Base-by-base conservation (phyloP, 106 monocot species). In the Vanilla planifolia region DNA sequence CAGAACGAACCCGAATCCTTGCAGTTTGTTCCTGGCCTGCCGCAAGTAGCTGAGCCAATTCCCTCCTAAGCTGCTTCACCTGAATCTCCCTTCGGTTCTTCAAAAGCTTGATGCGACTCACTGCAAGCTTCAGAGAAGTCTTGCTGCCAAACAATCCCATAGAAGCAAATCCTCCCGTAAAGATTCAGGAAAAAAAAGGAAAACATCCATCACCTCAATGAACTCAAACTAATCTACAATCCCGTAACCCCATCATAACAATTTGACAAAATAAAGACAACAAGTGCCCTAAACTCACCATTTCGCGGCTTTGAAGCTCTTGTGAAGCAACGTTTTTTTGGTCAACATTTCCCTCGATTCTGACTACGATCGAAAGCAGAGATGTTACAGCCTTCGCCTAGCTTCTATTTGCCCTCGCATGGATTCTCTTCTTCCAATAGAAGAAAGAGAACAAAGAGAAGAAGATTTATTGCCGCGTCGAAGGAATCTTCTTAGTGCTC, bases 1-100 rank as follows among this genome's bases (percentile, higher is more conserved):
- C 0, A 34, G 19, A 17, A 71, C 70, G 36, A 42, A 91, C 95
- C 76, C 90, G 67, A 67, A 96, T 87, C 56, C 78, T 80, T 37
- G 95, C 95, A 55, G 83, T 87, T 46, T 96, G 86, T 22, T 91
- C 84, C 72, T 96, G 86, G 7, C 77, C 78, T 1, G 62, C 20
- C 33, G 70, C 80, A 32, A 96, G 83, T 26, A 96, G 86, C 65
- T 74, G 72, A 9, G 90, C 83, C 30, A 96, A 46, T n/a, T 96
- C 95, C 62, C 80, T 62, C 66, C 74, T 83, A 80, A 96, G 55
- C 56, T 84, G 78, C 59, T 62, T 77, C 62, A 84, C 62, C 53
- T 61, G 58, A 7, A 40, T 71, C n/a, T 77, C 86, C 40, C 64
- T 80, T 74, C 72, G 80, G 77, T 96, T 96, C 80, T 71, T 83